These are phyloP conservation scores for Onygenales sp. DNA, from an alignment of 2,329 filamentous ascomycete genomes.

Conservation along the genomic window DNA sequence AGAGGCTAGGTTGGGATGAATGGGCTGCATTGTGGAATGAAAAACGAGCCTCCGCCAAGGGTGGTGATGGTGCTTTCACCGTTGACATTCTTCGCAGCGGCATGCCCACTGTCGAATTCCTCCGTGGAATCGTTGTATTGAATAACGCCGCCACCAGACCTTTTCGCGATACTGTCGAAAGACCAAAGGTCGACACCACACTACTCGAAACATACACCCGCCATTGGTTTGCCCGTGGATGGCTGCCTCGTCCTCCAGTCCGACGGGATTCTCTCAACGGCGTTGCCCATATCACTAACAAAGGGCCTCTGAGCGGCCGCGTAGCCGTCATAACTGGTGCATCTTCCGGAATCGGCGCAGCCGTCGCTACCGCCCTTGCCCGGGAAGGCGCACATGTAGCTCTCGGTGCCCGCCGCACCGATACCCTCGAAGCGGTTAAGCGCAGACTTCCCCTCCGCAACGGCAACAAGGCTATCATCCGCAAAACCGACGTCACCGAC, in stretches of 20 bases:
- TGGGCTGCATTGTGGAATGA: constrained; percentile 68
- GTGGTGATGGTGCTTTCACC: constrained; percentile 63
- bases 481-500: constrained; percentile 64
- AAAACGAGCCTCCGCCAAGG: constrained; percentile 54
- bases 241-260: constrained; percentile 56
- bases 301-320: constrained; percentile 52
- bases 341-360: constrained; percentile 70
- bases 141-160: constrained; percentile 60
- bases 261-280: constrained; percentile 39
- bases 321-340: constrained; percentile 72
- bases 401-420: constrained; percentile 60
- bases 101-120: constrained; percentile 66
- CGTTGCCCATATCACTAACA: constrained; percentile 32
- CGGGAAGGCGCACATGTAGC: constrained; percentile 63
- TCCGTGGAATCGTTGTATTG: constrained; percentile 62
- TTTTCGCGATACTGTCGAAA: constrained; percentile 44
- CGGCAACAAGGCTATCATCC: constrained; percentile 51
- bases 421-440: constrained; percentile 60
- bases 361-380: constrained; percentile 59
- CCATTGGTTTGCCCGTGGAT: constrained; percentile 71
- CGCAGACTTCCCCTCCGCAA: constrained; percentile 47
- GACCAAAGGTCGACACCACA: constrained; percentile 59
- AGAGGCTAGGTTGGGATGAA: constrained; percentile 58
- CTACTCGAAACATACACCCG: constrained; percentile 71
- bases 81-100: constrained; percentile 70